phyloP scores from a whole-genome alignment of 805 yeast species.

The Hanseniaspora lachancei region DNA sequence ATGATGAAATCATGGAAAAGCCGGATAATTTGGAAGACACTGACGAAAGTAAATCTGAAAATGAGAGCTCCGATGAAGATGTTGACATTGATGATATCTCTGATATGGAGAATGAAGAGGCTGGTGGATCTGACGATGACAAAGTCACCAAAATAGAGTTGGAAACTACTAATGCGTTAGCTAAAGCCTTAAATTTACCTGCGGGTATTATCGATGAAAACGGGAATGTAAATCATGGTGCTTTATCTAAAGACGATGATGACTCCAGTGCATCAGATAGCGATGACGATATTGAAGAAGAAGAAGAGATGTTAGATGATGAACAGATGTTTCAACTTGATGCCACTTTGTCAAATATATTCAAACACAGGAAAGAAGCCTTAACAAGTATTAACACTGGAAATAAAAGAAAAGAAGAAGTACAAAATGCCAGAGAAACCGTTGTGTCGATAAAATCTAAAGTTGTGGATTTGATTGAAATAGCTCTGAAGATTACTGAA shows the following conservation, averaged over 20 bases:
- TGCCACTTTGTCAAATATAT: constrained; percentile 66
- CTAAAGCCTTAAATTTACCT: constrained; percentile 59
- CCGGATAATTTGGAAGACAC: constrained; percentile 25
- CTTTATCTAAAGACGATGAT: constrained; percentile 30
- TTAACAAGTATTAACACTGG: constrained; percentile 44
- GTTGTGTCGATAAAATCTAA: constrained; percentile 68
- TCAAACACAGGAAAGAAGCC: constrained; percentile 67
- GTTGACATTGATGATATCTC: constrained; percentile 25
- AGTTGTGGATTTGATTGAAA: constrained; percentile 62
- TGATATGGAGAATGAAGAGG: constrained; percentile 22
- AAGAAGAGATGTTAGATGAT: constrained; percentile 82
- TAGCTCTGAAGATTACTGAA: constrained; percentile 38
- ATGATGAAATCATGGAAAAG: constrained; percentile 22
- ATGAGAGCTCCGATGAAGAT: constrained; percentile 25
- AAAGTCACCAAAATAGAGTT: constrained; percentile 34
- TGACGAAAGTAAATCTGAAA: constrained; percentile 23
- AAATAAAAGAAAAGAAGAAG: constrained; percentile 57
- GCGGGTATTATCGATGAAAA: constrained; percentile 31
- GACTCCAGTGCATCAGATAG: constrained; percentile 19
- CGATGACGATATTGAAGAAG: constrained; percentile 39
- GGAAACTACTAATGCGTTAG: constrained; percentile 50
- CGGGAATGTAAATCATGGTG: constrained; percentile 36
- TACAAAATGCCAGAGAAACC: constrained; percentile 64
- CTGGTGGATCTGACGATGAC: constrained; percentile 17
- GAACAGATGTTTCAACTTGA: constrained; percentile 94